Conservation (phyloP, 768 basidiomycete genomes). For the Mycena sanguinolenta region DNA sequence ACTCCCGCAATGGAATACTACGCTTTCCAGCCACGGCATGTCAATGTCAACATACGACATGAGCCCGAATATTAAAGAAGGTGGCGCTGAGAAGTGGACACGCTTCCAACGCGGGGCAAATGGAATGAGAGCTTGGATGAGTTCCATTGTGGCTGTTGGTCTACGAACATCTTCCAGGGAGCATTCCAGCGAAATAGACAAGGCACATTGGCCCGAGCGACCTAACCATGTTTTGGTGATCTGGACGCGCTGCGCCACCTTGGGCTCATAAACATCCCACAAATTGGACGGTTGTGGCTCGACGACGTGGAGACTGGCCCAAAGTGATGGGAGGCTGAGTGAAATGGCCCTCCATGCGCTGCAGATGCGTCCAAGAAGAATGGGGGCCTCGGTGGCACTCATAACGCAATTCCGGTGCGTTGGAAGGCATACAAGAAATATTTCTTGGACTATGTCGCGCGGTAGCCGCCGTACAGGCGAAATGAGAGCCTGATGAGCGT, state of each 20-base stretch:
- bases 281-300: neutral
- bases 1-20: neutral
- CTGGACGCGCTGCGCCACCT: constrained; percentile 5
- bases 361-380: constrained; percentile 31
- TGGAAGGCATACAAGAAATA: constrained; percentile 28
- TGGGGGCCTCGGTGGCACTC: constrained; percentile 17
- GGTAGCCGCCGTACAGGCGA: constrained; percentile 8
- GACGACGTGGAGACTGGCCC: constrained; percentile 16
- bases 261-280: neutral
- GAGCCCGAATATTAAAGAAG: neutral
- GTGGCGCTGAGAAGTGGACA: neutral
- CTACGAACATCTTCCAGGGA: no score
- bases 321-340: constrained; percentile 23
- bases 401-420: constrained; percentile 26
- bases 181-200: no score
- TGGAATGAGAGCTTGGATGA: neutral
- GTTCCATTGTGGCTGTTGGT: no score
- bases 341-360: constrained; percentile 28
- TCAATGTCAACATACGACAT: neutral
- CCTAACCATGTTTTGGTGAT: constrained; percentile 17
- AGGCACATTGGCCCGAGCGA: constrained; percentile 9
- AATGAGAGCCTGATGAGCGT: constrained; percentile 8
- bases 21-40: neutral
- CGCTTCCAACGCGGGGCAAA: neutral
- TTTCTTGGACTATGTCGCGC: constrained; percentile 21